Base-by-base conservation (phyloP, 306 rosid species). In the Quillaja saponaria region DNA sequence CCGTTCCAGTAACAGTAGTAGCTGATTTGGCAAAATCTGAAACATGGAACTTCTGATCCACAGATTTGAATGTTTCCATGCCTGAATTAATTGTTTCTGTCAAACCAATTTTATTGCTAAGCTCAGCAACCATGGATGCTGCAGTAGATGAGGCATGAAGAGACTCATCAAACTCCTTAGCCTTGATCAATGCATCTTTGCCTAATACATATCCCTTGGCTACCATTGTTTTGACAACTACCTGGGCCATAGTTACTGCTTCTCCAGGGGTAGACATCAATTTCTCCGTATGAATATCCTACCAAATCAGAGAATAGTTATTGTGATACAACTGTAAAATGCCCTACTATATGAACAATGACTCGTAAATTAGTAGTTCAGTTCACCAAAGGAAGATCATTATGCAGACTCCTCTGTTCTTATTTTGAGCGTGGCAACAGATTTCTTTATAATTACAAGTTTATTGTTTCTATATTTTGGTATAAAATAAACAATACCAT, bases 151-250 rank as follows among this genome's bases (percentile, higher is more conserved):
- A 82, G 66, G 86, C 86, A 37, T 31, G 75, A 45, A 63, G 69
- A 13, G 94, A 89, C 67, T 92, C 95, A 13, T 92, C 99, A 51
- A 89, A 80, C 18, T 81, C 79, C 80, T 83, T 92, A 48, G 96
- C 99, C 91, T 79, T 86, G 42, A 79, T 31, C 50, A 89, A 71
- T 42, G 99, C 94, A 54, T 83, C 99, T 75, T 84, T 87, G 15
- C 96, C 80, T 50, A 92, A 63, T 9, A 86, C 87, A 75, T 84
- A 92, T 45, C 99, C 99, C 66, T 86, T 92, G 45, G 99, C 82
- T 61, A 83, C 81, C 99, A 92, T 78, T 78, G 87, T 85, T 77
- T 83, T 85, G 46, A 92, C 95, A 31, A 88, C 95, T 59, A 73
- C 82, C 76, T 90, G 96, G 2, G 96, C 91, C 67, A 80, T 49